phyloP scores from a whole-genome alignment of 2,329 filamentous ascomycete genomes.

The Aspergillus fructus region DNA sequence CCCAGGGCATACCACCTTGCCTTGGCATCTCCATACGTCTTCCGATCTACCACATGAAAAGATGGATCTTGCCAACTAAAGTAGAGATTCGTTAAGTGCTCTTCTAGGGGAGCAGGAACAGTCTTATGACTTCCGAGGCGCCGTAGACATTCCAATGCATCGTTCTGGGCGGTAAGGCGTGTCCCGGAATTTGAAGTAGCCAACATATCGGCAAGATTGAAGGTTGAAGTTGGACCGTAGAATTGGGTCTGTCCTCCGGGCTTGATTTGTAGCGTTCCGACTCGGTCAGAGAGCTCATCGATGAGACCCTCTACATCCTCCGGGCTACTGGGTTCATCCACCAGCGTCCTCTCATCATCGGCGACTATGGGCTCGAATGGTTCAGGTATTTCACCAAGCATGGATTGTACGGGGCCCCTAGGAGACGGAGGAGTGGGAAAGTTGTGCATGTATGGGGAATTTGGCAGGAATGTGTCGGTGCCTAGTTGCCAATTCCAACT shows the following conservation, averaged over 20 bases:
- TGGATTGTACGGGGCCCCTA: neutral
- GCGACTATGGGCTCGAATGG: neutral
- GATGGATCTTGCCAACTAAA: constrained; percentile 44
- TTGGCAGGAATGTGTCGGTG: neutral
- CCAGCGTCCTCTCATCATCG: neutral
- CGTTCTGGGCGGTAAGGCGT: neutral
- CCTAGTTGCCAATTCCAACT: neutral
- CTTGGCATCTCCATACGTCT: constrained; percentile 22
- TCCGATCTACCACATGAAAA: constrained; percentile 37
- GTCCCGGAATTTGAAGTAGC: neutral
- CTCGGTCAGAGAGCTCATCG: constrained; percentile 1
- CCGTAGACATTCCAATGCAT: constrained; percentile 11
- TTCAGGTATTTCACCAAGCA: neutral
- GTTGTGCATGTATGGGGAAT: neutral
- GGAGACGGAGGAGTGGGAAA: neutral
- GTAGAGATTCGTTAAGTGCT: constrained; percentile 38
- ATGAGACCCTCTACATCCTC: neutral
- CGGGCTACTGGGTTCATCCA: neutral
- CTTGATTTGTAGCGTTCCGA: neutral
- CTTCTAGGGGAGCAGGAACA: constrained; percentile 30
- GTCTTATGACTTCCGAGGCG: constrained; percentile 25
- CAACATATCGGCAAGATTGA: constrained; percentile 2
- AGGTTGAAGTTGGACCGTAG: constrained; percentile 1
- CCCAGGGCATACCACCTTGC: constrained; percentile 16
- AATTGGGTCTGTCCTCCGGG: neutral